Conservation (phyloP, 108 stramenopile genomes). For the Cyclotella atomus region DNA sequence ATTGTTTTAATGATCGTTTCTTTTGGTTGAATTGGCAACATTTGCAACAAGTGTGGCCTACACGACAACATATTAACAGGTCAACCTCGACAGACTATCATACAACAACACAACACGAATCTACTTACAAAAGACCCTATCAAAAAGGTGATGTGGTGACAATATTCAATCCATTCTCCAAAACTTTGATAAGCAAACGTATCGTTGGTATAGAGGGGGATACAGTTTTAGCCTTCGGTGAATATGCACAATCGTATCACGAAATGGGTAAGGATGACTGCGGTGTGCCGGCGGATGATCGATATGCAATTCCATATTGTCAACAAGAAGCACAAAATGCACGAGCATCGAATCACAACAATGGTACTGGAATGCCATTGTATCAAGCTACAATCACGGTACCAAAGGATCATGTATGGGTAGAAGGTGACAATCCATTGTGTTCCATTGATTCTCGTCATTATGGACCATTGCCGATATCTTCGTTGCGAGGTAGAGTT, state of each 20-base stretch:
- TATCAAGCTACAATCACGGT: slow-evolving; percentile 49
- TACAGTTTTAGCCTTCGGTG: slow-evolving; percentile 53
- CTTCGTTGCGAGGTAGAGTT: slow-evolving; percentile 74
- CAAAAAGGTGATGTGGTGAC: slow-evolving; percentile 63
- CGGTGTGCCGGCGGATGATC: slow-evolving; percentile 26
- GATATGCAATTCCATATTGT: slow-evolving; percentile 28
- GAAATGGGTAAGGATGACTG: slow-evolving; percentile 2
- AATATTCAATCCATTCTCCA: slow-evolving; percentile 55
- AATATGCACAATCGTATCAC: slow-evolving; percentile 58
- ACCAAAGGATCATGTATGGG: slow-evolving; percentile 87
- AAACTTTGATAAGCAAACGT: slow-evolving; percentile 56
- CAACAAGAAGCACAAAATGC: slow-evolving; percentile 10
- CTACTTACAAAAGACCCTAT: slow-evolving; percentile 35
- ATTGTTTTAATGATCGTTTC: slow-evolving; percentile 48
- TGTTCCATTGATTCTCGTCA: slow-evolving; percentile 91
- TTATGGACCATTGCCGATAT: slow-evolving; percentile 87
- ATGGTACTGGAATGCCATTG: neutral
- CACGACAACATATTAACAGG: too few relatives aligned
- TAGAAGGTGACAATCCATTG: slow-evolving; percentile 94
- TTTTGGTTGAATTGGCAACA: slow-evolving; percentile 24
- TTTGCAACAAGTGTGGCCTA: neutral
- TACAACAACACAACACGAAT: too few relatives aligned
- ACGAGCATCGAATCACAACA: too few relatives aligned
- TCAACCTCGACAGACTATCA: neutral
- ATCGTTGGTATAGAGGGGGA: slow-evolving; percentile 79